phyloP scores from a whole-genome alignment of 2,329 filamentous ascomycete species.

The Ophiosphaerella narmari region DNA sequence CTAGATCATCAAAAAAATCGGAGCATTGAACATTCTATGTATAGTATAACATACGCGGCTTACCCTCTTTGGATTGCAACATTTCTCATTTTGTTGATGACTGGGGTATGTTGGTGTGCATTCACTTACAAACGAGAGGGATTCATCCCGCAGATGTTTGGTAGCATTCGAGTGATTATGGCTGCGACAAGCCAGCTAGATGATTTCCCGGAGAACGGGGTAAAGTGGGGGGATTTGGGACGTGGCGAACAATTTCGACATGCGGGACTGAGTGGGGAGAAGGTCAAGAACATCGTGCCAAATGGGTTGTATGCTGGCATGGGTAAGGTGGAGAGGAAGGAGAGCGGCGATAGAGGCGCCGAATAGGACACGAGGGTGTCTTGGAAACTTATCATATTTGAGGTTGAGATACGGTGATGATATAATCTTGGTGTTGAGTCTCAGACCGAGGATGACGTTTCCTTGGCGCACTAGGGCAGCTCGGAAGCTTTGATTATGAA shows the following conservation, averaged over 20 bases:
- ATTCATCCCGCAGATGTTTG: conserved; percentile 42
- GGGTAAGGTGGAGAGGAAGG: neutral
- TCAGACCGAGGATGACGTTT: conserved; percentile 26
- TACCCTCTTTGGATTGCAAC: conserved; percentile 35
- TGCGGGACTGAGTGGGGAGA: conserved; percentile 32
- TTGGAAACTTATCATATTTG: too few species aligned
- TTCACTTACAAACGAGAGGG: conserved; percentile 38
- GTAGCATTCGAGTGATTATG: conserved; percentile 36
- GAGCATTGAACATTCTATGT: conserved; percentile 27
- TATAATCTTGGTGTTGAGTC: conserved; percentile 27
- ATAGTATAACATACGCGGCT: conserved; percentile 29
- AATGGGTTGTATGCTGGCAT: conserved; percentile 35
- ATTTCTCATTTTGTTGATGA: conserved; percentile 36
- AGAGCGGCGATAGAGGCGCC: neutral
- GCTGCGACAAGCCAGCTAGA: conserved; percentile 33
- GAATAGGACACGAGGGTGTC: neutral
- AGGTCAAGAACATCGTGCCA: conserved; percentile 29
- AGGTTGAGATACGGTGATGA: conserved; percentile 26
- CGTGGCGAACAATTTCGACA: conserved; percentile 28
- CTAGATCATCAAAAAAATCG: conserved; percentile 15
- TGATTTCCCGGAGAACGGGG: conserved; percentile 28
- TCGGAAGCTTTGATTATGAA: conserved; percentile 9
- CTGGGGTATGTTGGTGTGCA: conserved; percentile 36
- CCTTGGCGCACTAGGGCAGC: conserved; percentile 26
- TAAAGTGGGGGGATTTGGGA: conserved; percentile 34